Evolutionary conservation across 2,329 filamentous ascomycete species (phyloP).

Genomic region (Chalaropsis thielavioides): DNA sequence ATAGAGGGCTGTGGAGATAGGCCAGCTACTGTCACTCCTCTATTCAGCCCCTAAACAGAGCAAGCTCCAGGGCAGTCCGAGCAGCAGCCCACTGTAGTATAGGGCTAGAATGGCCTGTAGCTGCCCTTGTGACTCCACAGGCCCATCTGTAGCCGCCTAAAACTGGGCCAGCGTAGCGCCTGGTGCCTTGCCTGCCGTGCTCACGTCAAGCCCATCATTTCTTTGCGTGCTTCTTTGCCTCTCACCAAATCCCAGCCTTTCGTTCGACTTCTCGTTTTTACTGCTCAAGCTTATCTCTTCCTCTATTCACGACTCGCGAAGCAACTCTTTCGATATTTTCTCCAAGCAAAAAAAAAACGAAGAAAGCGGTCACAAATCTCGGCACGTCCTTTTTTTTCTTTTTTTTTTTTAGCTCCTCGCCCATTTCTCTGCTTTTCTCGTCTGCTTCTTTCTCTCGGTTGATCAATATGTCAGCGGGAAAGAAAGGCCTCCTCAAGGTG

Average conservation of each 20-base stretch:
- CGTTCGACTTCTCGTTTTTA: not conserved
- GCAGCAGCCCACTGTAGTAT: too few relatives aligned
- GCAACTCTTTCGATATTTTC: not conserved
- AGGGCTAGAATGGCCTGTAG: too few relatives aligned
- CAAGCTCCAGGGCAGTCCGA: too few relatives aligned
- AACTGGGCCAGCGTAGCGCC: not conserved
- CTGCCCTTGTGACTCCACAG: too few relatives aligned
- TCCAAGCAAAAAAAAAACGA: not conserved
- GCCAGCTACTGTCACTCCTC: too few relatives aligned
- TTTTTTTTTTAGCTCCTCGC: not conserved
- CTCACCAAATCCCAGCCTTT: conserved; percentile 4
- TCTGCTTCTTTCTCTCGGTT: not conserved
- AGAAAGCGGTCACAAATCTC: not conserved
- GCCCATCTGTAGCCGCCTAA: not conserved
- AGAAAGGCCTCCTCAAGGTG: conserved; percentile 88
- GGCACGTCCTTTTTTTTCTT: not conserved
- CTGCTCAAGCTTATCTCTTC: conserved; percentile 6
- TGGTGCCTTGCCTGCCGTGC: not conserved
- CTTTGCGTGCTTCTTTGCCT: not conserved
- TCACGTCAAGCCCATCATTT: not conserved
- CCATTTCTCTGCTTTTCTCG: not conserved
- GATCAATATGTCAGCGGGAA: conserved; percentile 56
- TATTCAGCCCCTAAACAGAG: too few relatives aligned
- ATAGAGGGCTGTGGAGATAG: too few relatives aligned
- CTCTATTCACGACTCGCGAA: not conserved